Conservation (phyloP, 257 asterid species). For the Salvia miltiorrhiza region DNA sequence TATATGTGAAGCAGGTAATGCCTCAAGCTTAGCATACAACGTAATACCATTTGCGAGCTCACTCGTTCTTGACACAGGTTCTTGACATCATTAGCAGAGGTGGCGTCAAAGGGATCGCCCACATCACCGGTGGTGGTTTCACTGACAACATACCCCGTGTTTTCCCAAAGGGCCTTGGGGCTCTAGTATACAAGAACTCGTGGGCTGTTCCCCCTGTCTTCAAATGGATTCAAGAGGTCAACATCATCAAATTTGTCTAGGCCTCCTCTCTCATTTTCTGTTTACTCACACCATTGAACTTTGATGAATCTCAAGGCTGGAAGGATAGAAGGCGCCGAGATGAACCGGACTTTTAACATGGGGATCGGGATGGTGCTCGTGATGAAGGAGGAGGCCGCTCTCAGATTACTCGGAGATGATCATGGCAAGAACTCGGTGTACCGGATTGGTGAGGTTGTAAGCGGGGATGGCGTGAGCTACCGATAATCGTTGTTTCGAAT, state of each 20-base stretch:
- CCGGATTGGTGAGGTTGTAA: constrained; percentile 65
- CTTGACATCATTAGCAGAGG: constrained; percentile 79
- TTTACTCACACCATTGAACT: not conserved
- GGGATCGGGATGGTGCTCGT: constrained; percentile 96
- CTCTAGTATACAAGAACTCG: constrained; percentile 55
- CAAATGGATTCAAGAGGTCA: constrained; percentile 93
- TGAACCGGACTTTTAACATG: constrained; percentile 90
- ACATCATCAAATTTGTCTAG: not conserved
- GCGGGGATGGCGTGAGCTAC: constrained; percentile 65
- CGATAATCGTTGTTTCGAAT: constrained; percentile 5
- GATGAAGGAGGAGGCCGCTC: constrained; percentile 64
- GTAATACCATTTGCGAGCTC: not conserved
- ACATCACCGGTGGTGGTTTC: constrained; percentile 95
- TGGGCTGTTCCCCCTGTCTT: constrained; percentile 82
- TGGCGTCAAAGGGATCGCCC: constrained; percentile 96
- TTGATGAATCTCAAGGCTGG: constrained; percentile 53
- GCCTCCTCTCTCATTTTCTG: not conserved
- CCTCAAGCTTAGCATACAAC: not conserved
- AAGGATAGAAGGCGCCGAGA: constrained; percentile 67
- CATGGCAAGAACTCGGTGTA: constrained; percentile 17
- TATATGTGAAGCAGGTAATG: constrained; percentile 87
- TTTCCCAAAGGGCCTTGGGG: constrained; percentile 90
- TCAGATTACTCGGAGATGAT: constrained; percentile 44
- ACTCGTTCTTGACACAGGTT: constrained; percentile 44
- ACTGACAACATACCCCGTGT: constrained; percentile 92